Base-by-base conservation (phyloP, 2,329 filamentous ascomycete genomes). In the Paraconiothyrium sp. region DNA sequence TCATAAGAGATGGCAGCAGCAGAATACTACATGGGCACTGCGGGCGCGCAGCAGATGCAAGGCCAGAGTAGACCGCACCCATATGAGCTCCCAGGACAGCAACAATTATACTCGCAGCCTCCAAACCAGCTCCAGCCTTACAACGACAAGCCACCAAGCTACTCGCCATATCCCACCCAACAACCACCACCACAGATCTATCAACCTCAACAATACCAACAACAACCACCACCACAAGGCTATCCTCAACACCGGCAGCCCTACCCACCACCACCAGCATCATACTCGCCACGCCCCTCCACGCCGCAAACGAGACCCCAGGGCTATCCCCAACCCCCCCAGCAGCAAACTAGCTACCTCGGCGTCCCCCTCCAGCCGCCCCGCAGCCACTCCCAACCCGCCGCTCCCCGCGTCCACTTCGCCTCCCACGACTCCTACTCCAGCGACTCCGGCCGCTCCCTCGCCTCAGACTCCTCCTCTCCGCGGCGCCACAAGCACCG, bases 21-120 rank as follows among this genome's bases (percentile, higher is more conserved):
- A 54, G 76, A 77, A 59, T 77, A 78, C 64, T 78, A 73, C 59
- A 54, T 67, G 14, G 72, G 72, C 59, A 71, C 69, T 27, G 61
- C 64, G 37, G 67, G 56, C 46, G 66, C 67, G 10, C 66, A 72
- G 35, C 62, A 69, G 58, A 62, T 71, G 54, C 65, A 69, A 30
- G 61, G 60, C 46, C 62, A 71, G n/a, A 61, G 64, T 11, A 60
- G 55, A 49, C 64, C 63, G 34, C 61, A 64, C 34, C 41, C 50
- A 1, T 54, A 61, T 44, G 57, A 59, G 20, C 61, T 54, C 54
- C 66, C 62, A 37, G 71, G 70, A 43, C 60, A 46, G 5, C 63
- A 60, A 6, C 54, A 56, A 6, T 24, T 55, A 39, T 58, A 61
- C 32, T 49, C 54, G 30, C 60, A 61, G 16, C 61, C 66, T 61